Evolutionary conservation across 768 basidiomycete genomes (phyloP).

Genomic region (Leccinellum rugosiceps): DNA sequence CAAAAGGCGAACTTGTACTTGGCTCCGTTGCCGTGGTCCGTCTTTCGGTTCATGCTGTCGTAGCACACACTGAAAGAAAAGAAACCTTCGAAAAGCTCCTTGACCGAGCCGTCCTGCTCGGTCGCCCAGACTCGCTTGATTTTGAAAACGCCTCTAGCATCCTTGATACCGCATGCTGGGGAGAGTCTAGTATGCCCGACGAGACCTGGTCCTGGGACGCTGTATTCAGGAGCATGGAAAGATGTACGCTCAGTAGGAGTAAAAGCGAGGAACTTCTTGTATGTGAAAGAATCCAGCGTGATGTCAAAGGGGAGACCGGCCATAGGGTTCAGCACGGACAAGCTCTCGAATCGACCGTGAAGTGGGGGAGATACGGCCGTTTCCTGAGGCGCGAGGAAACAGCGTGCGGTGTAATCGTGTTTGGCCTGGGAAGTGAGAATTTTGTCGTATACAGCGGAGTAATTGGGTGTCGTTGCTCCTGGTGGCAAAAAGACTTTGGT

Average conservation of each 20-base stretch:
- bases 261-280: slow-evolving; percentile 27
- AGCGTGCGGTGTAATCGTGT: slow-evolving; percentile 35
- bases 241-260: slow-evolving; percentile 26
- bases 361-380: slow-evolving; percentile 9
- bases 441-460: slow-evolving; percentile 32
- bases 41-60: slow-evolving; percentile 33
- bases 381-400: slow-evolving; percentile 20
- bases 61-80: slow-evolving; percentile 36
- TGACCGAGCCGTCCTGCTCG: slow-evolving; percentile 16
- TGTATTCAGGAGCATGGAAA: slow-evolving; percentile 24
- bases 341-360: slow-evolving; percentile 26
- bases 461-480: slow-evolving; percentile 25
- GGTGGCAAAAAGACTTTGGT: slow-evolving; percentile 30
- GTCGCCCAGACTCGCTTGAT: slow-evolving; percentile 35
- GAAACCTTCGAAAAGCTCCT: slow-evolving; percentile 40
- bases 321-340: slow-evolving; percentile 33
- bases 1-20: slow-evolving; percentile 33
- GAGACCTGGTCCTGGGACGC: slow-evolving; percentile 24
- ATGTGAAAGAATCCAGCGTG: slow-evolving; percentile 21
- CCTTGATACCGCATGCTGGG: slow-evolving; percentile 32
- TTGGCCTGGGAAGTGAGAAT: slow-evolving; percentile 38
- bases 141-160: slow-evolving; percentile 33
- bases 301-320: slow-evolving; percentile 35
- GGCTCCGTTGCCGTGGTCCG: slow-evolving; percentile 35
- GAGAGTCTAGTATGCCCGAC: slow-evolving; percentile 25